Base-by-base conservation (phyloP, 768 basidiomycete species). In the Phaeolepiota aurea region DNA sequence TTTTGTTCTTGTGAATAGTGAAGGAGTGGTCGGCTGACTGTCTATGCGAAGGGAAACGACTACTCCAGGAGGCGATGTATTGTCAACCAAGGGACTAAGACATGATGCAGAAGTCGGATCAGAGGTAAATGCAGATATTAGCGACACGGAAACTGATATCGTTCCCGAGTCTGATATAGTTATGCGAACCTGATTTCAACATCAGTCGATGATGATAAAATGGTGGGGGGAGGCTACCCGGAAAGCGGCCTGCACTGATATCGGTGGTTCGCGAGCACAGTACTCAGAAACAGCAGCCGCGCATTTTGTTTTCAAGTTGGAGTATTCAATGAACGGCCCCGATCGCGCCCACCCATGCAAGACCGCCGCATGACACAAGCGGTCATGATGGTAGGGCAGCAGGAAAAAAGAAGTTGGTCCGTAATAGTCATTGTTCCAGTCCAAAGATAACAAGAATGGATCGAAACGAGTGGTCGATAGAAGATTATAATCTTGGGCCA, bases 381-480 rank as follows among this genome's bases (percentile, higher is more conserved):
- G 77, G 25, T 81, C 72, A 40, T 69, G 54, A 46, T 88, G 84
- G 50, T 72, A 70, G 0, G 53, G 58, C 9, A 87, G 70, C 0
- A 87, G 58, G n/a, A 87, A 59, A 48, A 77, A 83, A 0, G 74
- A 67, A 0, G 74, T 79, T 1, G 76, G 74, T 0, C 61, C 58
- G n/a, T 68, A 70, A 13, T 62, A 45, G 21, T 70, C 69, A 22
- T 71, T 69, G 46, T 87, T 88, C 83, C 81, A 87, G 10, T 44
- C 20, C 7, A 69, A 54, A 1, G 53, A 41, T 7, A 60, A 49
- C 5, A 87, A 62, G 20, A 51, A 57, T 1, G 61, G 62, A 52
- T 87, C 87, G 50, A 70, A 83, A 43, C 80, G 66, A 0, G 74
- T 72, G 0, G 82, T 70, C 1, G 77, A 72, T 5, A 85, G 54